These are phyloP conservation scores for Venturia asperata DNA, from an alignment of 2,329 filamentous ascomycete species.

Conservation along the genomic window DNA sequence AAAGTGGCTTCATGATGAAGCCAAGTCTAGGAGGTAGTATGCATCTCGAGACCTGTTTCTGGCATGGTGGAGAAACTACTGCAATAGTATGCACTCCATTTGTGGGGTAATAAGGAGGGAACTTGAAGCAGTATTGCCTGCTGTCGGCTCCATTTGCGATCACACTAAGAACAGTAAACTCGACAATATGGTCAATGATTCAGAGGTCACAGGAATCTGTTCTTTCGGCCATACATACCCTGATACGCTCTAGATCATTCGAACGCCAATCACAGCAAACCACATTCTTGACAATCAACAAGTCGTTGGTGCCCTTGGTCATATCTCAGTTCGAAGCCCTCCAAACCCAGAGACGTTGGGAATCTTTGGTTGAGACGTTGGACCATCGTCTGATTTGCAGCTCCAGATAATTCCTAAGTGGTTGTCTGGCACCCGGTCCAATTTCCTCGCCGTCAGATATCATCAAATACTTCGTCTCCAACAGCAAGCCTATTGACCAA, in stretches of 20 bases:
- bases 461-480: constrained; percentile 40
- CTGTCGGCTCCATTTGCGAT: background rate
- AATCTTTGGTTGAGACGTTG: background rate
- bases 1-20: no score
- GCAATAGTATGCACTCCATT: background rate
- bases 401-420: constrained; percentile 42
- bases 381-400: background rate
- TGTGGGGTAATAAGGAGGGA: no score
- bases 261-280: constrained; percentile 39
- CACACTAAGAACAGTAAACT: background rate
- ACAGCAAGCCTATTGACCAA: constrained; percentile 37
- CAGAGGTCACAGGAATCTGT: background rate
- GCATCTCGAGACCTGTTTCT: background rate
- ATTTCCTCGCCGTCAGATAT: constrained; percentile 40
- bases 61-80: no score
- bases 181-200: background rate
- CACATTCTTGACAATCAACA: constrained; percentile 48
- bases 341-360: constrained; percentile 22
- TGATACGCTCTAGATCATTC: constrained; percentile 24
- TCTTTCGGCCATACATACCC: background rate
- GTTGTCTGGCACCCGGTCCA: constrained; percentile 41
- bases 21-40: no score
- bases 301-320: constrained; percentile 49
- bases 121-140: no score
- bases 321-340: constrained; percentile 48